Evolutionary conservation across 1,284 basidiomycete species (phyloP).

Genomic region (Inonotus obliquus): DNA sequence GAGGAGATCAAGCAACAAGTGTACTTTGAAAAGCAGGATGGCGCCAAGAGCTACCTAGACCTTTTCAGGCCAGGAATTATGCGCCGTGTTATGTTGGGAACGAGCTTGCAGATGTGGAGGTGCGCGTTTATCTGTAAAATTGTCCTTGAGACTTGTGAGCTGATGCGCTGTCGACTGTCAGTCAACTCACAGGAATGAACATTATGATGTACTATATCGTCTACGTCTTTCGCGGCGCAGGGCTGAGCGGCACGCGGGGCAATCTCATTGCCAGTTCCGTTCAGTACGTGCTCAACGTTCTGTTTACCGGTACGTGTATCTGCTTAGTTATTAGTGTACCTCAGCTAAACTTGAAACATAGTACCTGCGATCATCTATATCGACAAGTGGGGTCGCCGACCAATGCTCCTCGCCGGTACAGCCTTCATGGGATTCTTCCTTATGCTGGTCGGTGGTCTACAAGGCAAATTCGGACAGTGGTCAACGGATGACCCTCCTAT

Average conservation of each 20-base stretch:
- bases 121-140: constrained; percentile 33
- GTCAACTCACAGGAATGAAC: constrained; percentile 30
- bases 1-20: constrained; percentile 78
- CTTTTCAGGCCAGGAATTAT: constrained; percentile 55
- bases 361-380: constrained; percentile 75
- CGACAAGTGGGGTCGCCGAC: constrained; percentile 76
- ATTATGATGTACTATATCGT: constrained; percentile 79
- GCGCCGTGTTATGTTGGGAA: constrained; percentile 55
- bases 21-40: constrained; percentile 63
- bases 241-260: constrained; percentile 61
- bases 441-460: constrained; percentile 74
- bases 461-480: constrained; percentile 65
- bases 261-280: constrained; percentile 73
- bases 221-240: constrained; percentile 71
- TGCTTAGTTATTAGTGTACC: constrained; percentile 30
- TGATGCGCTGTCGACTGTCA: constrained; percentile 16
- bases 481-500: constrained; percentile 35
- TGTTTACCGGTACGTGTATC: constrained; percentile 39
- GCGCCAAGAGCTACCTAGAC: constrained; percentile 68
- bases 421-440: constrained; percentile 72
- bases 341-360: background rate
- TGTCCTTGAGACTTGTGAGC: background rate
- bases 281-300: constrained; percentile 72
- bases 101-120: constrained; percentile 60
- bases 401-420: constrained; percentile 63